Conservation (phyloP, 73 alveolate genomes). For the Paramecium sexaurelia region DNA sequence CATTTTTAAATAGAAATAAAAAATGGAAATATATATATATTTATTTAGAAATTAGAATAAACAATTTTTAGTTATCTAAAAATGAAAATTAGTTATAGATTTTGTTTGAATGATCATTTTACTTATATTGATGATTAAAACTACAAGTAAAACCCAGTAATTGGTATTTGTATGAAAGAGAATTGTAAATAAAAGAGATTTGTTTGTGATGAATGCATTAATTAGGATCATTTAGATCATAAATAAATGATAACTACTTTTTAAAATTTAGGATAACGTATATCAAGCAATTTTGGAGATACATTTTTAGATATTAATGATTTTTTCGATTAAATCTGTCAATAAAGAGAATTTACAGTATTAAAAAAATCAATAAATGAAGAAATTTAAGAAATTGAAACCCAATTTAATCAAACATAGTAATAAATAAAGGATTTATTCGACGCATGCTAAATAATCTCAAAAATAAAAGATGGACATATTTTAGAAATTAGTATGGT, state of each 20-base stretch:
- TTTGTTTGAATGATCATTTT: not conserved
- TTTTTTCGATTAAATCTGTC: not conserved
- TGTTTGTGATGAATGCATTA: not conserved
- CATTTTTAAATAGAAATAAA: no score
- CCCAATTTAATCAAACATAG: not conserved
- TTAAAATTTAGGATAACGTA: not conserved
- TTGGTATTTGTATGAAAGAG: not conserved
- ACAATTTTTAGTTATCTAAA: not conserved
- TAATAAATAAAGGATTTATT: not conserved
- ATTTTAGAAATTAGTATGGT: not conserved
- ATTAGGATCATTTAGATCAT: not conserved
- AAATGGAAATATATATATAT: not conserved
- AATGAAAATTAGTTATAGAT: not conserved
- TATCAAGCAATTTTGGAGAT: not conserved
- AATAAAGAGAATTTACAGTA: not conserved
- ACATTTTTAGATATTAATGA: not conserved
- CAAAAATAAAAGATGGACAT: not conserved
- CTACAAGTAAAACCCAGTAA: not conserved
- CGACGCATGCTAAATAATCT: not conserved
- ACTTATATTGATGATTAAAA: not conserved
- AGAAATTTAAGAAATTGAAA: not conserved
- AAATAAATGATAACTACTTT: not conserved
- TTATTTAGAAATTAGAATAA: not conserved
- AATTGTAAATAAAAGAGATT: not conserved
- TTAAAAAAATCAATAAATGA: not conserved